These are phyloP conservation scores for Cordyceps sp. DNA, from an alignment of 2,329 filamentous ascomycete species.

Conservation along the genomic window DNA sequence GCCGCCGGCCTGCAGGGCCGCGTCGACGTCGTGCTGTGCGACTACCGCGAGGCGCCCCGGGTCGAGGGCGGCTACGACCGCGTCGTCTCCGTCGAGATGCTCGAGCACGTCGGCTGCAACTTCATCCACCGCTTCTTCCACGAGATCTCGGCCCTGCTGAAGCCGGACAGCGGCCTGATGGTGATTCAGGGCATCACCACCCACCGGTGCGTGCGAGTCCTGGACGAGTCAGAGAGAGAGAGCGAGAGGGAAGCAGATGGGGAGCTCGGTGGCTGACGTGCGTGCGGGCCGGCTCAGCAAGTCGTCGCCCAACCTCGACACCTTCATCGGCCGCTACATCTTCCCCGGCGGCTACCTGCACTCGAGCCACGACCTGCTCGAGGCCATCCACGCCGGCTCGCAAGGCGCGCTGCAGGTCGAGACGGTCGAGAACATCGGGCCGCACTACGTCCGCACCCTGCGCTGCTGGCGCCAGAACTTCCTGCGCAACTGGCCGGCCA, in stretches of 20 bases:
- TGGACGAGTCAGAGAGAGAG: no score
- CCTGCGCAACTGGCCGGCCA: slow-evolving; percentile 13
- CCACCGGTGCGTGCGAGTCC: background rate
- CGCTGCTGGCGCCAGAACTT: slow-evolving; percentile 53
- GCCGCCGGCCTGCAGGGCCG: slow-evolving; percentile 40
- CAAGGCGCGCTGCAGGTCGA: slow-evolving; percentile 26
- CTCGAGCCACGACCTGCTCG: slow-evolving; percentile 36
- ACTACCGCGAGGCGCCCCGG: slow-evolving; percentile 45
- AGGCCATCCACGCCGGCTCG: slow-evolving; percentile 42
- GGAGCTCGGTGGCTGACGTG: no score
- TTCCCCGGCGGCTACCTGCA: slow-evolving; percentile 62
- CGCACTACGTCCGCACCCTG: slow-evolving; percentile 54
- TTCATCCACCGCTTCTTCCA: slow-evolving; percentile 51
- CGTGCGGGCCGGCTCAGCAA: background rate
- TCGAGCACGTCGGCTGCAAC: slow-evolving; percentile 54
- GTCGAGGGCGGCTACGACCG: slow-evolving; percentile 46
- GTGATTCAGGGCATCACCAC: slow-evolving; percentile 65
- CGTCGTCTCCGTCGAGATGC: slow-evolving; percentile 59
- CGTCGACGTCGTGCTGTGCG: slow-evolving; percentile 47
- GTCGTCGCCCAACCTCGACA: slow-evolving; percentile 21
- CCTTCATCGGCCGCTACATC: slow-evolving; percentile 59
- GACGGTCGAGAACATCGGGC: slow-evolving; percentile 52
- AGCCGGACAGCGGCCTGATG: slow-evolving; percentile 45
- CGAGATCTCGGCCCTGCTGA: slow-evolving; percentile 44
- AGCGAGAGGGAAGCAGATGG: no score